Evolutionary conservation across 495 filamentous ascomycete species (phyloP), one percentile per base, ranked within the genome.

Genomic region (Immersiella caudata): DNA sequence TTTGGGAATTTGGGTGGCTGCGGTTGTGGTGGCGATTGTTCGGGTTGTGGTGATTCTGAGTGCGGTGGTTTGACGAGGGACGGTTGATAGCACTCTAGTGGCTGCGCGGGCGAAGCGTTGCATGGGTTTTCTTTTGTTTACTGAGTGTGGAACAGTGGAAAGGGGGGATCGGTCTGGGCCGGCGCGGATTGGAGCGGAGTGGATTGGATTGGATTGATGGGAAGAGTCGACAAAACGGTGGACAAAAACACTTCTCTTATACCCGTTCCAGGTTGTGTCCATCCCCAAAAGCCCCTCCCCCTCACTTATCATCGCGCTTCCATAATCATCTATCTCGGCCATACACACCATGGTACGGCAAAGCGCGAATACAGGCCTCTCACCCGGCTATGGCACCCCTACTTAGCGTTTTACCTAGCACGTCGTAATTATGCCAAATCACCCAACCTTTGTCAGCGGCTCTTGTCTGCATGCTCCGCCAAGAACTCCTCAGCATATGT

Each of bases 11-110:
- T 65, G 40, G 50, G 65, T 52, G 55, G n/a, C n/a, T n/a, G n/a
- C n/a, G n/a, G 64, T 74, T 65, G 65, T 64, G 66, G 65, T 73
- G n/a, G 61, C n/a, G 25, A 33, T 60, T 67, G 61, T 67, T 54
- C 59, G 46, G 26, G 56, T 65, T 22, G 60, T 67, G 22, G 51
- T 54, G 27, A n/a, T n/a, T n/a, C 58, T 65, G 24, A 64, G 35
- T 22, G 57, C 67, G 67, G 27, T 21, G 60, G 55, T 25, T 62
- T 65, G 59, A 18, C 33, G 33, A 14, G 59, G 22, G 29, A 50
- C 63, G 60, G 64, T 69, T 64, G 65, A 65, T 59, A 68, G 67
- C 14, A 66, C 56, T 55, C 24, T 55, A n/a, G 20, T 55, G 52
- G 24, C 20, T 55, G 20, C 24, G 58, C 57, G 49, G 61, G 40